A percentile compares a stretch with the other conserved stretches of the same genome.
phyloP scores from a whole-genome alignment of 129 eudicot species.

The Glebionis coronaria region DNA sequence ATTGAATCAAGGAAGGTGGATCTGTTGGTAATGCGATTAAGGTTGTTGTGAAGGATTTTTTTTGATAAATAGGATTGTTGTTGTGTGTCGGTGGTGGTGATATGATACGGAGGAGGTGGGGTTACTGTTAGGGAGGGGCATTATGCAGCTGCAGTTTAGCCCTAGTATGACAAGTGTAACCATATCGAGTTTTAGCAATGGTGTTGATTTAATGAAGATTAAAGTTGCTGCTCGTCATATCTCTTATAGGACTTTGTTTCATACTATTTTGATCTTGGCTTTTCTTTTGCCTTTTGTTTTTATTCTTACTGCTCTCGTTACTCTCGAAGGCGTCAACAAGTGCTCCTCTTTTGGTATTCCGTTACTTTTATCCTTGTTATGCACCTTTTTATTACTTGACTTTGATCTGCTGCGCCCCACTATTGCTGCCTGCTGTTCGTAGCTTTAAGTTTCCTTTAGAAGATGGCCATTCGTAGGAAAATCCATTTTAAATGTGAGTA shows the following conservation, averaged over 20 bases:
- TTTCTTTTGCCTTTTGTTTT: conserved; percentile 87
- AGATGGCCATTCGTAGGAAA: no score
- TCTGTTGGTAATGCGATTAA: conserved; percentile 18
- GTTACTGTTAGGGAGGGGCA: conserved; percentile 35
- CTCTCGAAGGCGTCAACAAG: conserved; percentile 99
- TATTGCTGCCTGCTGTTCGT: no score
- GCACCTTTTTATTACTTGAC: no score
- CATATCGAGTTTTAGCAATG: conserved; percentile 74
- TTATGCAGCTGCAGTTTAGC: conserved; percentile 99
- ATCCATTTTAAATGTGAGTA: no score
- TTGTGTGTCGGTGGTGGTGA: no score
- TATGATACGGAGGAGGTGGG: conserved; percentile 11
- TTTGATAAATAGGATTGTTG: no score
- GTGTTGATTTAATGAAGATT: conserved; percentile 97
- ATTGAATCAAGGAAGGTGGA: conserved; percentile 18
- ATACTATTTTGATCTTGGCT: conserved; percentile 77
- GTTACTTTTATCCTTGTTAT: conserved; percentile 9
- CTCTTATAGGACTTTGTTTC: conserved; percentile 88
- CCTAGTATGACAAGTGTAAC: conserved; percentile 99
- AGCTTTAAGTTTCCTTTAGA: no score
- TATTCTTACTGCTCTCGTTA: conserved; percentile 92
- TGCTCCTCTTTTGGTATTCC: conserved; percentile 81
- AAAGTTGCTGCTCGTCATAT: conserved; percentile 94
- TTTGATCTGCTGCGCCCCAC: no score
- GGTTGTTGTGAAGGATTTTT: no score